Base-by-base conservation (phyloP, 169 alveolate genomes). In the Cyclospora cayetanensis region DNA sequence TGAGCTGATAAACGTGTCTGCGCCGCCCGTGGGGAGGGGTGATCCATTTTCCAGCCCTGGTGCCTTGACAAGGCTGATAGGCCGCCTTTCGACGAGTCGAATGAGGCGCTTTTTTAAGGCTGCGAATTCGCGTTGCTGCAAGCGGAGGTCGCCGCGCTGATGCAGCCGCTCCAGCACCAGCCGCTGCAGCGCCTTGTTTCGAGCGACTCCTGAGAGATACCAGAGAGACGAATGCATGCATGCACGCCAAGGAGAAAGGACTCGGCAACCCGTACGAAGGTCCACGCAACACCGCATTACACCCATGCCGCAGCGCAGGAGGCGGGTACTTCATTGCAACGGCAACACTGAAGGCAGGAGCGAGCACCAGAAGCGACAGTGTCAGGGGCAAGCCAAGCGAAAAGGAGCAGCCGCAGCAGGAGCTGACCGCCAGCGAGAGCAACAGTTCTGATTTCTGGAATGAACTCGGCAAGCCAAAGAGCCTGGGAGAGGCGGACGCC, bases 101-200 rank as follows among this genome's bases (percentile, higher is more conserved):
- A 25, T 22, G 37, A 63, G 76, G 9, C 76, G 76, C 76, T 63
- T 63, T 41, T 63, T 63, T 3, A 63, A 20, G 29, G 76, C 76
- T 3, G 76, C 76, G 29, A 63, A 63, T 41, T 63, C 76, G 37
- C 76, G 76, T 18, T 63, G 76, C 55, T 46, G 55, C 55, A 9
- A 15, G 25, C 37, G 76, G 37, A 2, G 1, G 37, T 63, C 76
- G 15, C 39, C 29, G 76, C 76, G 76, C 76, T 63, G 76, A 35
- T 25, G 76, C 76, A 63, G 76, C 76, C 9, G 76, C 76, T 63
- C 42, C 76, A 25, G 76, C 76, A 63, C 76, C 12, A 27, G 76
- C 76, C 29, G 76, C 76, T 63, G 76, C 76, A 63, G 76, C 37
- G n/a, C 37, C 76, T 2, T 35, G 37, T 63, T 63, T 2, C 76